Evolutionary conservation across 352 stramenopile genomes (phyloP).

Genomic region (Pythium monospermum): DNA sequence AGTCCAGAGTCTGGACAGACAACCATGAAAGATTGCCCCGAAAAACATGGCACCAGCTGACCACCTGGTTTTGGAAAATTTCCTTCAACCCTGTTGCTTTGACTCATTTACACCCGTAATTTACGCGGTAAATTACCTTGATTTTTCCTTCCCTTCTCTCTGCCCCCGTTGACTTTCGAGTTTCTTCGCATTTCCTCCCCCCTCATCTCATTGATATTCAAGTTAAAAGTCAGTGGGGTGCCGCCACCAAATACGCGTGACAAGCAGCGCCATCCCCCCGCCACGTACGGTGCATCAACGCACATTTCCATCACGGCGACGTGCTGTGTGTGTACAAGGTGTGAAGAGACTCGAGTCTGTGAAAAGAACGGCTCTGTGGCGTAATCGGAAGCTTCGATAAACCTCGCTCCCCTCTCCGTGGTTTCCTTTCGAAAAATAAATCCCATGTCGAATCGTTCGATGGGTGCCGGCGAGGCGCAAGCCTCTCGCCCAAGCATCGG

Average conservation of each 20-base stretch:
- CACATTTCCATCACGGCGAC: no score
- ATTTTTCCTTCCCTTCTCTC: slow-evolving; percentile 4
- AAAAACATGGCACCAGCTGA: not conserved
- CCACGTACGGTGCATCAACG: not conserved
- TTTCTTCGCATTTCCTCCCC: not conserved
- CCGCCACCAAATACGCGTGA: not conserved
- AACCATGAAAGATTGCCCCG: slow-evolving; percentile 8
- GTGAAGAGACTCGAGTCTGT: no score
- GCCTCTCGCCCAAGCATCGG: slow-evolving; percentile 32
- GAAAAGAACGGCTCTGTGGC: no score
- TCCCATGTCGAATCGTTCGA: slow-evolving; percentile 12
- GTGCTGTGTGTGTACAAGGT: no score
- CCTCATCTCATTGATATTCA: slow-evolving; percentile 20
- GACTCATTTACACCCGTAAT: not conserved
- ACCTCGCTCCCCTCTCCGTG: no score
- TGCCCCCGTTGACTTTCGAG: not conserved
- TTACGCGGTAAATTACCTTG: slow-evolving; percentile 4
- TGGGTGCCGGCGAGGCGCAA: slow-evolving; percentile 24
- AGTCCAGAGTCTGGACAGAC: no score
- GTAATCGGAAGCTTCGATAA: no score
- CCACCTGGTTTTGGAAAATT: not conserved
- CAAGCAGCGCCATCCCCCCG: not conserved
- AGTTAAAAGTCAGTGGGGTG: slow-evolving; percentile 24
- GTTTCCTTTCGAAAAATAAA: no score
- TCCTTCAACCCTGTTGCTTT: not conserved